phyloP scores from a whole-genome alignment of 441 rosid species.

The Kokia cookei region DNA sequence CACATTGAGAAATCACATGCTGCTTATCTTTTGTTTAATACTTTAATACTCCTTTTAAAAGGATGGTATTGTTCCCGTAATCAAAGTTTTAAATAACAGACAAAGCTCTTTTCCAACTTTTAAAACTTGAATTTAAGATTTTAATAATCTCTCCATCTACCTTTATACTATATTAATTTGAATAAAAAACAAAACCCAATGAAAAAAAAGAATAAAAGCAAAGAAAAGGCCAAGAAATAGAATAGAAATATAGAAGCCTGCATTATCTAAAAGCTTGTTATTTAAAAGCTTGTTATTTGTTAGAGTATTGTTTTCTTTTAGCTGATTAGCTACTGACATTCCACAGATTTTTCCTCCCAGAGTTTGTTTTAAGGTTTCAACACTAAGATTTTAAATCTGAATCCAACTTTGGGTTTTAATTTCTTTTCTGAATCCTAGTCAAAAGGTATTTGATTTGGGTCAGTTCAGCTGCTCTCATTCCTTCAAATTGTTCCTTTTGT shows the following conservation, averaged over 20 bases:
- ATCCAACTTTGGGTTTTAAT: constrained; percentile 16
- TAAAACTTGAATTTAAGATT: too few relatives aligned
- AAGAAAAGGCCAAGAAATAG: constrained; percentile 20
- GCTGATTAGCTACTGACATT: constrained; percentile 38
- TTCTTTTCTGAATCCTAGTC: constrained; percentile 19
- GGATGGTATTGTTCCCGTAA: too few relatives aligned
- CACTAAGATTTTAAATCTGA: constrained; percentile 15
- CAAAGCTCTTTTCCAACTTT: too few relatives aligned
- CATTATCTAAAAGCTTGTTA: constrained; percentile 14
- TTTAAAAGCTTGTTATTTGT: constrained; percentile 1
- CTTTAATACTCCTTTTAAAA: too few relatives aligned
- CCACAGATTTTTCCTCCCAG: constrained; percentile 21
- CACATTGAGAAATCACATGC: not conserved
- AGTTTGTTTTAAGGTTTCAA: not conserved
- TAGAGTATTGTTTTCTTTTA: constrained; percentile 7
- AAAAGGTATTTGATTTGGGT: constrained; percentile 39
- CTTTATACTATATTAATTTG: too few relatives aligned
- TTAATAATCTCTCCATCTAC: too few relatives aligned
- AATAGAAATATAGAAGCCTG: constrained; percentile 17
- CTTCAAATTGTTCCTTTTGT: not conserved
- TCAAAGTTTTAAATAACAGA: too few relatives aligned
- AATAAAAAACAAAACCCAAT: not conserved
- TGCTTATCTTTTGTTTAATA: too few relatives aligned
- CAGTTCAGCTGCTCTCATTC: constrained; percentile 10
- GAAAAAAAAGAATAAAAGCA: not conserved